Conservation (phyloP, 768 basidiomycete species). For the Pholiota molesta region DNA sequence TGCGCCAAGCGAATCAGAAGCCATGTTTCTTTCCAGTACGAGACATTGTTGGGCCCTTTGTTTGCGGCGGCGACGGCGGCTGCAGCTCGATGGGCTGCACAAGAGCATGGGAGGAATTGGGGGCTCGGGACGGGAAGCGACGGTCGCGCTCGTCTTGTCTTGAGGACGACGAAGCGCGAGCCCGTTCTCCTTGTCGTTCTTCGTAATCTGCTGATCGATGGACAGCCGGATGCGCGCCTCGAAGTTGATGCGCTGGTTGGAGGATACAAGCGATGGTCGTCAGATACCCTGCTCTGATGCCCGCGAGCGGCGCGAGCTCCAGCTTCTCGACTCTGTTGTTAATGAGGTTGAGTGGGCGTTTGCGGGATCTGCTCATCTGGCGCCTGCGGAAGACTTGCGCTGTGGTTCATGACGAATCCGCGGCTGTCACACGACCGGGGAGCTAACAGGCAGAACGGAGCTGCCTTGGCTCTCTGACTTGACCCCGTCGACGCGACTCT, state of each 20-base stretch:
- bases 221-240: slow-evolving; percentile 1
- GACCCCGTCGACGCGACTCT: slow-evolving; percentile 13
- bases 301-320: background rate
- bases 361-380: background rate
- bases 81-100: slow-evolving; percentile 32
- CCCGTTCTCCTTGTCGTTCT: background rate
- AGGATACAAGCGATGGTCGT: background rate
- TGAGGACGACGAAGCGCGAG: too few relatives aligned
- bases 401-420: slow-evolving; percentile 7
- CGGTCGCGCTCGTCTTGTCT: too few relatives aligned
- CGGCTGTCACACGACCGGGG: background rate
- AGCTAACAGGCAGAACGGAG: slow-evolving; percentile 18
- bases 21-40: too few relatives aligned
- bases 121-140: background rate
- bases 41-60: slow-evolving; percentile 11
- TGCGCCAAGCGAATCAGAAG: background rate
- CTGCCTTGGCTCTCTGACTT: slow-evolving; percentile 18
- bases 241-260: background rate
- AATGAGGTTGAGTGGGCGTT: background rate
- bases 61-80: slow-evolving; percentile 29
- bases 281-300: background rate
- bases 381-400: background rate
- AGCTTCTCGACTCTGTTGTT: background rate
- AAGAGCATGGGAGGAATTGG: slow-evolving; percentile 9
- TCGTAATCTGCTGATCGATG: background rate